Base-by-base conservation (phyloP, 1,139 yeast genomes). In the Debaryomyces sp. region DNA sequence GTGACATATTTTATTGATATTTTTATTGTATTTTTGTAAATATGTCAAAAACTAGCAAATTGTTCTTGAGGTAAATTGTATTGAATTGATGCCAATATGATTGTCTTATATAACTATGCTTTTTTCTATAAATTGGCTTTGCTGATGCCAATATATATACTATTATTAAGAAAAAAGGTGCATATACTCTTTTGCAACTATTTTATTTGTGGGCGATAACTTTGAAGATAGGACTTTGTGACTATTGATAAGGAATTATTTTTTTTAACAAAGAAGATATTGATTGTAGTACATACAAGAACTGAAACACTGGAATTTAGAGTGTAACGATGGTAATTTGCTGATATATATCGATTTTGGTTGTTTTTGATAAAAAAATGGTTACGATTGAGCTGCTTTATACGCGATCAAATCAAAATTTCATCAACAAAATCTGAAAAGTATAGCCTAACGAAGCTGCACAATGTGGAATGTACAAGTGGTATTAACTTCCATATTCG, bases 11-110 rank as follows among this genome's bases (percentile, higher is more conserved):
- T 15, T 15, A 15, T n/a, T n/a, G n/a, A n/a, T n/a, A 22, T 18
- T 30, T 35, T 32, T 38, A 10, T 30, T 6, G 13, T 12, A 42
- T 33, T 44, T 54, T 52, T 29, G 43, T 29, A 30, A 29, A 13
- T 5, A 12, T 41, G 21, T 13, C 33, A 21, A 32, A 29, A 30
- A 12, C 10, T 13, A 23, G 13, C 30, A 18, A 21, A 23, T 37
- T 36, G 10, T n/a, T 23, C 13, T 9, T 21, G 6, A 24, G 23
- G 8, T 24, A 37, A 9, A 7, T 24, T 37, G 15, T 21, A 13
- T 15, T 12, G 7, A 12, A 3, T 12, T 21, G n/a, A 21, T 12
- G 5, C 9, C 6, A 21, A n/a, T 35, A 35, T 24, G 5, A 4
- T 4, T 10, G 9, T 21, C 6, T 21, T 21, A 12, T 21, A 10